These are phyloP conservation scores for Venturia oleaginea DNA, from an alignment of 2,329 filamentous ascomycete species.

Conservation along the genomic window DNA sequence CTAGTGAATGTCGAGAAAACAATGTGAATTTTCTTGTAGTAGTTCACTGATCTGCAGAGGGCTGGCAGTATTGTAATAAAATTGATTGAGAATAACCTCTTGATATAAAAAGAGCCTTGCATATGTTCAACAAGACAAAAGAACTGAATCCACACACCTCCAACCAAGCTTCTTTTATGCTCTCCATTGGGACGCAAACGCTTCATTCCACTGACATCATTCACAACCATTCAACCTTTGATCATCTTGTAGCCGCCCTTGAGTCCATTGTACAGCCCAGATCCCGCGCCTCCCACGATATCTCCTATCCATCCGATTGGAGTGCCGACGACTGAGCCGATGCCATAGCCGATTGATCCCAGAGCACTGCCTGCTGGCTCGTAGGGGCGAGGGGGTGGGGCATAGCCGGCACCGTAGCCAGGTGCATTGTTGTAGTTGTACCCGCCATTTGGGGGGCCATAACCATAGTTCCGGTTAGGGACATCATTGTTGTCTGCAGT, in stretches of 20 bases:
- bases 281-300: background rate
- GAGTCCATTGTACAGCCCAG: background rate
- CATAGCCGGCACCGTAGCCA: background rate
- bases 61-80: no score
- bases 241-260: background rate
- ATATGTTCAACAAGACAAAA: background rate
- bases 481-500: background rate
- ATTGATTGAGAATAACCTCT: no score
- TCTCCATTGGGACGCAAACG: background rate
- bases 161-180: background rate
- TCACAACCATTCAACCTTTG: background rate
- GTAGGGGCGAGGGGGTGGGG: background rate
- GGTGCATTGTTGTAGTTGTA: background rate
- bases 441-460: background rate
- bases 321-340: background rate
- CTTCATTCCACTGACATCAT: background rate
- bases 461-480: background rate
- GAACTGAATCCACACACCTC: background rate
- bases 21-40: no score
- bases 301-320: background rate
- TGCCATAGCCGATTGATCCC: background rate
- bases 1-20: no score
- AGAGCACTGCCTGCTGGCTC: background rate
- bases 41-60: no score
- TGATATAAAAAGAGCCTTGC: background rate